phyloP scores from a whole-genome alignment of 495 filamentous ascomycete species.

The Copromyces sp. region DNA sequence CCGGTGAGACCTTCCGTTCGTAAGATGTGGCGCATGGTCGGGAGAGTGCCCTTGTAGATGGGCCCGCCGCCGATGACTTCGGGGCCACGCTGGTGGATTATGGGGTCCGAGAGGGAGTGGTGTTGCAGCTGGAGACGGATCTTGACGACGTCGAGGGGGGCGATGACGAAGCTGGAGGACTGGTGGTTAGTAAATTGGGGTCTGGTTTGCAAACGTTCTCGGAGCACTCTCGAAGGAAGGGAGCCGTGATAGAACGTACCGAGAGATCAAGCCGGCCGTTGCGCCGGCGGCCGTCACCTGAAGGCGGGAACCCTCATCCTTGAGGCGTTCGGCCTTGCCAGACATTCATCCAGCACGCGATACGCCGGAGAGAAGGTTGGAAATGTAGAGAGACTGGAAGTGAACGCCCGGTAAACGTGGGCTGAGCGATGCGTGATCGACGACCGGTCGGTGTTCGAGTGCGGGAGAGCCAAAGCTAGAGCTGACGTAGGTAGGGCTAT shows the following conservation, averaged over 20 bases:
- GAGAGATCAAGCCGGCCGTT: conserved; percentile 78
- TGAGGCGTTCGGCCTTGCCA: conserved; percentile 50
- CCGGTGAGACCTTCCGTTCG: conserved; percentile 70
- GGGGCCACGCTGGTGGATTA: conserved; percentile 31
- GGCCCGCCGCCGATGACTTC: conserved; percentile 40
- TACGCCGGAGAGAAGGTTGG: neutral
- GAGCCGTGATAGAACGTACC: conserved; percentile 59
- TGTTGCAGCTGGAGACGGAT: conserved; percentile 90
- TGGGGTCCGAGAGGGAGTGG: conserved; percentile 63
- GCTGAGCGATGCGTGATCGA: conserved; percentile 1
- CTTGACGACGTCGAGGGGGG: conserved; percentile 90
- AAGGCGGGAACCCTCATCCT: conserved; percentile 82
- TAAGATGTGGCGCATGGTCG: conserved; percentile 67
- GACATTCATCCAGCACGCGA: conserved; percentile 24
- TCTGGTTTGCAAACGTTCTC: too few relatives aligned
- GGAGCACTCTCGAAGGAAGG: too few relatives aligned
- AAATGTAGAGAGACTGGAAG: neutral
- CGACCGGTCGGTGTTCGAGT: neutral
- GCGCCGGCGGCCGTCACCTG: conserved; percentile 81
- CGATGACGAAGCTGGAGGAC: conserved; percentile 64
- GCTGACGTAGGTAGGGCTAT: neutral
- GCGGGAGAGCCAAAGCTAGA: neutral
- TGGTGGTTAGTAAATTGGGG: neutral
- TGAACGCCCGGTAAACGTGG: neutral
- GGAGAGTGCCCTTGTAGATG: conserved; percentile 68